Percentiles rank a stretch among this genome's conserved stretches.
These are phyloP conservation scores for Agarophyton chilense DNA, from an alignment of 23 red algal genomes.

Conservation along the genomic window DNA sequence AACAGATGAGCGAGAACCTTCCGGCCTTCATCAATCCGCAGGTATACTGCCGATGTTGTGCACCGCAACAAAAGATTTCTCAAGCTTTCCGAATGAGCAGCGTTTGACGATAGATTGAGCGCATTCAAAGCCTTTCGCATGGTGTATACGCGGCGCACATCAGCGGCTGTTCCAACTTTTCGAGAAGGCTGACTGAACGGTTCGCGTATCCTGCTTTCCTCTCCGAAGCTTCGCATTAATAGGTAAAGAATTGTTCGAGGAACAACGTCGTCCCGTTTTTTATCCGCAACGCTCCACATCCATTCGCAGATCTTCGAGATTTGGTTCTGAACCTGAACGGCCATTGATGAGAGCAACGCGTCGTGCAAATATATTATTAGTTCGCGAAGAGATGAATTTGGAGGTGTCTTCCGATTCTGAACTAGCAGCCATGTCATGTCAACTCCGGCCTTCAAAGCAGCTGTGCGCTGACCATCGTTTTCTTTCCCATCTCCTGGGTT, in stretches of 20 bases:
- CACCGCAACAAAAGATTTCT: constrained; percentile 46
- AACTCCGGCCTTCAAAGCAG: background rate
- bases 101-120: constrained; percentile 12
- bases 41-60: constrained; percentile 38
- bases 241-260: constrained; percentile 51
- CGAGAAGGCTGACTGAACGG: background rate
- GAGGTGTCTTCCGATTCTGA: constrained; percentile 7
- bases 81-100: constrained; percentile 16
- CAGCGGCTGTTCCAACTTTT: background rate
- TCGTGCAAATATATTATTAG: constrained; percentile 37
- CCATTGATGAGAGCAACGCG: background rate
- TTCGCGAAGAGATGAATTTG: background rate
- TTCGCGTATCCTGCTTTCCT: background rate
- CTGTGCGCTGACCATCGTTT: background rate
- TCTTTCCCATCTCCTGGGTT: background rate
- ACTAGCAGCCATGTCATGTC: constrained; percentile 48
- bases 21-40: constrained; percentile 29
- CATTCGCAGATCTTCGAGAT: constrained; percentile 55
- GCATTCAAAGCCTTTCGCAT: constrained; percentile 43
- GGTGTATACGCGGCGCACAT: constrained; percentile 37
- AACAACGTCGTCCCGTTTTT: constrained; percentile 6
- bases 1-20: constrained; percentile 54
- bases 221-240: constrained; percentile 39
- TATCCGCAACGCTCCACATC: constrained; percentile 35
- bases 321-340: constrained; percentile 7